Conservation (phyloP, 2,329 filamentous ascomycete genomes). For the Nigrospora osmanthi region DNA sequence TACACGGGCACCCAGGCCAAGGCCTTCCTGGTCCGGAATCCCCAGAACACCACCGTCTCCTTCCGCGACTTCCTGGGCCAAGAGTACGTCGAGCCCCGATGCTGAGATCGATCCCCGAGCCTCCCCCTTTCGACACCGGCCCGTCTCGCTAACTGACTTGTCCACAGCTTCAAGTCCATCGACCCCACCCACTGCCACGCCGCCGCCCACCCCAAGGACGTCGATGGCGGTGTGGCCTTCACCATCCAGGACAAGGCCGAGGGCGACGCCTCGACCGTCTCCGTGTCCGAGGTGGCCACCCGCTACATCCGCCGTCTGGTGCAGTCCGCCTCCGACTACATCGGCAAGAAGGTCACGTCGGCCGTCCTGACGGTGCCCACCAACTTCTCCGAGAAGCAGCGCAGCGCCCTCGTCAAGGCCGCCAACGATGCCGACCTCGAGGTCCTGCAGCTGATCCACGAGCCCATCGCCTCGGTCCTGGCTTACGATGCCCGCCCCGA, state of each 20-base stretch:
- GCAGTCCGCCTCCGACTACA: slow-evolving; percentile 79
- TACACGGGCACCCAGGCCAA: slow-evolving; percentile 96
- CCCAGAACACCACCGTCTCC: slow-evolving; percentile 87
- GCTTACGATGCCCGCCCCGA: slow-evolving; percentile 86
- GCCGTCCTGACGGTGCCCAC: slow-evolving; percentile 91
- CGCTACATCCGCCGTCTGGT: slow-evolving; percentile 78
- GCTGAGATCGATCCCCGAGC: neutral
- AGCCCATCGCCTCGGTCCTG: slow-evolving; percentile 81
- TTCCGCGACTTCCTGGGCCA: slow-evolving; percentile 95
- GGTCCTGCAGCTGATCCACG: slow-evolving; percentile 85
- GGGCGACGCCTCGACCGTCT: slow-evolving; percentile 60
- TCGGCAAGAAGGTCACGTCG: slow-evolving; percentile 90
- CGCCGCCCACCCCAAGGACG: slow-evolving; percentile 79
- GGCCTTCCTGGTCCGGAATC: slow-evolving; percentile 84
- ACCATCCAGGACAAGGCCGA: slow-evolving; percentile 68
- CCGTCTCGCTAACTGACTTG: slow-evolving; percentile 1
- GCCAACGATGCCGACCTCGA: slow-evolving; percentile 78
- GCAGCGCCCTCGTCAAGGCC: slow-evolving; percentile 68
- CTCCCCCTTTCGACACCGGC: neutral
- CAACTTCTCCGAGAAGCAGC: slow-evolving; percentile 84
- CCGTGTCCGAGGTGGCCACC: slow-evolving; percentile 74
- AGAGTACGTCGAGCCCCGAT: slow-evolving; percentile 53
- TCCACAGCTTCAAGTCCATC: slow-evolving; percentile 75
- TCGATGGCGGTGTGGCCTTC: slow-evolving; percentile 68
- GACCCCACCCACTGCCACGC: slow-evolving; percentile 92